Conservation (phyloP, 257 asterid genomes). For the Primulina tabacum region DNA sequence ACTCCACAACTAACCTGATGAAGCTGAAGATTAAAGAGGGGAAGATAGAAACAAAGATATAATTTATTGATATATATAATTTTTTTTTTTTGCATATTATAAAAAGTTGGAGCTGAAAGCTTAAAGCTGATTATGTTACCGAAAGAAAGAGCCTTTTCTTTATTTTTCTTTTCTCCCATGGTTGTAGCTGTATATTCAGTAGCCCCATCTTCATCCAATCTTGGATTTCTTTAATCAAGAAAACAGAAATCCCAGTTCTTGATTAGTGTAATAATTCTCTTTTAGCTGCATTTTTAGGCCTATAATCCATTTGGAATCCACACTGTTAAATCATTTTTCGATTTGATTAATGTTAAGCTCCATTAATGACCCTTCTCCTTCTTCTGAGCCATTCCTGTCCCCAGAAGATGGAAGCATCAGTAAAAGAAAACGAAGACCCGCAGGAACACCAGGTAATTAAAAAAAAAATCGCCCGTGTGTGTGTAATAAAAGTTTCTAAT, state of each 20-base stretch:
- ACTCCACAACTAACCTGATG: constrained; percentile 29
- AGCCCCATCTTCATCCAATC: constrained; percentile 20
- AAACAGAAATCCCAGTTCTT: neutral
- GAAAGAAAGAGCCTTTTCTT: constrained; percentile 41
- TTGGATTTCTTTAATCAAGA: constrained; percentile 6
- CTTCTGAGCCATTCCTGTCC: constrained; percentile 47
- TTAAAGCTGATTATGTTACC: constrained; percentile 41
- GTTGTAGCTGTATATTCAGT: constrained; percentile 32
- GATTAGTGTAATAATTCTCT: constrained; percentile 20
- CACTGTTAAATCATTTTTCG: neutral
- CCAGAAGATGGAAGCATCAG: constrained; percentile 38
- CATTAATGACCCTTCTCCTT: constrained; percentile 37
- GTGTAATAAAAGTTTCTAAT: neutral
- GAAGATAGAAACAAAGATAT: constrained; percentile 16
- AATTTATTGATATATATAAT: too few relatives aligned
- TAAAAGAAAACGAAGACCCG: constrained; percentile 67
- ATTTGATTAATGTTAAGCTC: constrained; percentile 35
- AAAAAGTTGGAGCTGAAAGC: constrained; percentile 26
- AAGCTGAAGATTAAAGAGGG: constrained; percentile 26
- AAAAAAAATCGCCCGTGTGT: too few relatives aligned
- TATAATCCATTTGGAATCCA: constrained; percentile 28
- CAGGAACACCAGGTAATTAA: constrained; percentile 80
- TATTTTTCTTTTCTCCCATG: constrained; percentile 28
- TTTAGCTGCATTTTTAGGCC: constrained; percentile 27
- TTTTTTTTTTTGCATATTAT: constrained; percentile 5